Base-by-base conservation (phyloP, 1,284 basidiomycete genomes). In the Amylostereum chailletii region DNA sequence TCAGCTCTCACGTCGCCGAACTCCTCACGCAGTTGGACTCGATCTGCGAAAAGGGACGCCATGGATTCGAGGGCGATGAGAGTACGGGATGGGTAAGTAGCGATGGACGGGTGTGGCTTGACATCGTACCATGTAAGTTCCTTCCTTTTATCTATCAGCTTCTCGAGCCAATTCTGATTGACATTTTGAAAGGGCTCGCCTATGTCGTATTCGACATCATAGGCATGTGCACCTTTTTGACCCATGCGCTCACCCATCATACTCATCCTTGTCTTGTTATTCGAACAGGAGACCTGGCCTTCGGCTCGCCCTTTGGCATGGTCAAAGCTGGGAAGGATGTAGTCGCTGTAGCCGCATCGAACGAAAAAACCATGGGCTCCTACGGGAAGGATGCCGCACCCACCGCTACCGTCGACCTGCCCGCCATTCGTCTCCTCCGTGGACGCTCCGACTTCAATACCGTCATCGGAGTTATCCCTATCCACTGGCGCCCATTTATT, bases 291-390 rank as follows among this genome's bases (percentile, higher is more conserved):
- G 86, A 90, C 62, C 75, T 91, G 30, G 88, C 90, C 0, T 94
- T 94, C 57, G 91, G 91, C 8, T 77, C 79, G 8, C 84, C 93
- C 0, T 95, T 96, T 58, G 92, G 90, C 33, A 96, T 96, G 93
- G 74, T 96, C 51, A 63, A 79, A 48, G 78, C 83, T 4, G 85
- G 77, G 37, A 77, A 79, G 51, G 90, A 94, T 63, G 75, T 80
- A 8, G 90, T 87, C 1, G 75, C 81, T 5, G 83, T 80, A 37
- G 76, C 76, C 3, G 63, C 70, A 26, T 70, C 69, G 2, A 67
- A 70, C 26, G 60, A 73, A 44, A 67, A 73, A 30, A 80, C 75
- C 3, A 79, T 85, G 70, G 67, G 74, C 4, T 68, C 72, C 1
- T 83, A 84, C 50, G 79, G 79, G 42, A 67, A 69, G 31, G 66